These are phyloP conservation scores for Hibiscus syriacus DNA, from an alignment of 345 rosid species.

Conservation along the genomic window DNA sequence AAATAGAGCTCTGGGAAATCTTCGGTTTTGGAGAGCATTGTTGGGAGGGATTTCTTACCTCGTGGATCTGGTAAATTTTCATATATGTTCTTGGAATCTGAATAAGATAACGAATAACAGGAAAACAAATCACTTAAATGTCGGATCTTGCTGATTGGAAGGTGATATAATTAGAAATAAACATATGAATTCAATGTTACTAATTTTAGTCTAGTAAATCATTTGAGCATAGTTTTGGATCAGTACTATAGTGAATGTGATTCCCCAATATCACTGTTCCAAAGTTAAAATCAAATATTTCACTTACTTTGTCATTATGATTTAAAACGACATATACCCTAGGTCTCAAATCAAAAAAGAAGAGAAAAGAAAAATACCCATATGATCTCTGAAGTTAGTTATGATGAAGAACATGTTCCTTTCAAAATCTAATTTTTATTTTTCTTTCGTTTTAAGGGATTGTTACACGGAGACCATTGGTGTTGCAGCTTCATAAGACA, in stretches of 20 bases:
- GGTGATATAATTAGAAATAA: neutral
- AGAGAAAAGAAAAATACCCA: neutral
- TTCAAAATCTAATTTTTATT: neutral
- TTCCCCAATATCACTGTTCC: neutral
- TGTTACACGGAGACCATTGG: constrained; percentile 95
- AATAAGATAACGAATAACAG: constrained; percentile 4
- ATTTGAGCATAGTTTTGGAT: neutral
- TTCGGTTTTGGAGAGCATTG: constrained; percentile 93
- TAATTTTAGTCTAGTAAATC: neutral
- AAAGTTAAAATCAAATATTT: neutral
- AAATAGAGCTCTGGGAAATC: constrained; percentile 94
- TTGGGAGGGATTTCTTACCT: constrained; percentile 94
- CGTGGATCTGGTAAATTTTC: constrained; percentile 89
- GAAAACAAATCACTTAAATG: neutral
- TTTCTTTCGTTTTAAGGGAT: constrained; percentile 47
- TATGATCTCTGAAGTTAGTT: neutral
- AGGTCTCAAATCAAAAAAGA: too few relatives aligned
- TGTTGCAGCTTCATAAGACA: constrained; percentile 89
- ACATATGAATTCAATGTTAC: neutral
- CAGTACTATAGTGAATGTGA: neutral
- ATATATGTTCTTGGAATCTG: neutral
- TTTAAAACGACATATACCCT: neutral
- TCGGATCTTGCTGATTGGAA: constrained; percentile 14
- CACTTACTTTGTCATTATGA: neutral
- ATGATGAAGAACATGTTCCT: neutral